Evolutionary conservation across 768 basidiomycete species (phyloP).

Genomic region (Podaxis sp.): DNA sequence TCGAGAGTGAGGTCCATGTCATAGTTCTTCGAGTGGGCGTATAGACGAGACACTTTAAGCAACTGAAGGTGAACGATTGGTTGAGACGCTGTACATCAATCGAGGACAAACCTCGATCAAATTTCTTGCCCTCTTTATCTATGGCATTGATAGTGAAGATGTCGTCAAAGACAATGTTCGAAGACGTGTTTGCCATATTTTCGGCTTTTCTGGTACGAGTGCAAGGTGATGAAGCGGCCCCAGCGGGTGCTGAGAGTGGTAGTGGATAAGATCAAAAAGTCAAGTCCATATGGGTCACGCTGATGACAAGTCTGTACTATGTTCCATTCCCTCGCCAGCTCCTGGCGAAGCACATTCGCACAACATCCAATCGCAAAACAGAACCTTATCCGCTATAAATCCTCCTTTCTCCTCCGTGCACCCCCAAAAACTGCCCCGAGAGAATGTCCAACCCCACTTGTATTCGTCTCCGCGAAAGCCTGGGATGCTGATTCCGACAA

Average conservation of each 20-base stretch:
- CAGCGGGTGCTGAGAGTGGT: background rate
- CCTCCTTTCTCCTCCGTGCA: constrained; percentile 30
- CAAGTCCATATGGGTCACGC: background rate
- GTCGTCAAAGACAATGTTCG: constrained; percentile 89
- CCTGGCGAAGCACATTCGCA: background rate
- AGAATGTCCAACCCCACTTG: constrained; percentile 51
- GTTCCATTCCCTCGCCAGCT: constrained; percentile 13
- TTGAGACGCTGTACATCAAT: constrained; percentile 7
- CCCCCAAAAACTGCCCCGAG: constrained; percentile 43
- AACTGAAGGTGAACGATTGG: background rate
- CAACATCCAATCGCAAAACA: constrained; percentile 16
- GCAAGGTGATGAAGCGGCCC: constrained; percentile 8
- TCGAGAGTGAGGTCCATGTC: constrained; percentile 93
- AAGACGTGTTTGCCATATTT: constrained; percentile 56
- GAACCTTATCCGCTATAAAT: constrained; percentile 24
- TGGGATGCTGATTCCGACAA: constrained; percentile 42
- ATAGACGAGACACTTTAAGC: constrained; percentile 81
- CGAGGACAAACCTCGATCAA: constrained; percentile 81
- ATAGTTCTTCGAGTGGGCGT: constrained; percentile 87
- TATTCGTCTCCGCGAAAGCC: constrained; percentile 48
- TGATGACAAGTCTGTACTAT: constrained; percentile 8
- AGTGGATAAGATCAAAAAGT: constrained; percentile 7
- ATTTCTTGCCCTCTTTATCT: constrained; percentile 94
- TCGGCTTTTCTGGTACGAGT: constrained; percentile 11
- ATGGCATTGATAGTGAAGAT: constrained; percentile 85